Percentiles rank a stretch among this genome's conserved stretches.
These are phyloP conservation scores for Penicillium cosmopolitanum DNA, from an alignment of 495 filamentous ascomycete species.

Conservation along the genomic window DNA sequence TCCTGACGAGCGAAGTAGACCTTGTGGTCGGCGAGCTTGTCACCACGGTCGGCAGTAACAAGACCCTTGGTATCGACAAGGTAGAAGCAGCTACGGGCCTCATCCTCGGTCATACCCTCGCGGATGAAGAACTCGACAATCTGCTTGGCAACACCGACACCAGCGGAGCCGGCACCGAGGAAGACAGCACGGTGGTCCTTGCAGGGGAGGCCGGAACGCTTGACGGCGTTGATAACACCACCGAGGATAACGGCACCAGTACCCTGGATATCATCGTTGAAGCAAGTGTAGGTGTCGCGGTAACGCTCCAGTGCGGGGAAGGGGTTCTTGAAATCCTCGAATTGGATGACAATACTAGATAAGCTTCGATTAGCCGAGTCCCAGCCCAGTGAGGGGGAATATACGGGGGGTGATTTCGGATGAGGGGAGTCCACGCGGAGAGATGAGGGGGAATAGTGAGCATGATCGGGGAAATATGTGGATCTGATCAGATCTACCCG, in stretches of 20 bases:
- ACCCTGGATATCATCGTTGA: conserved; percentile 99
- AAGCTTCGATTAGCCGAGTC: conserved; percentile 10
- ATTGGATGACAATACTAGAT: conserved; percentile 87
- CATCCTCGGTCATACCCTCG: conserved; percentile 89
- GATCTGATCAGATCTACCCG: conserved; percentile 19
- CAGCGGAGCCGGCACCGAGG: conserved; percentile 92
- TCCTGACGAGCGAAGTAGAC: conserved; percentile 93
- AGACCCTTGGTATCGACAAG: conserved; percentile 97
- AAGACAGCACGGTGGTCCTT: conserved; percentile 95
- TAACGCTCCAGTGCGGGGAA: conserved; percentile 94
- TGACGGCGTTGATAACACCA: conserved; percentile 94
- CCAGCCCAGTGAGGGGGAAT: background rate
- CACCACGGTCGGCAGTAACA: conserved; percentile 90
- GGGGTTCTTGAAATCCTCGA: conserved; percentile 98
- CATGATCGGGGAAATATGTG: background rate
- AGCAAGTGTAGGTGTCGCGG: conserved; percentile 84
- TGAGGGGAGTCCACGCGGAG: conserved; percentile 12
- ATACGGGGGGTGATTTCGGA: background rate
- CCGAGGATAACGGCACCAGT: conserved; percentile 94
- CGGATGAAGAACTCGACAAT: conserved; percentile 94
- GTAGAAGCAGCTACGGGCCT: conserved; percentile 90
- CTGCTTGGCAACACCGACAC: conserved; percentile 96
- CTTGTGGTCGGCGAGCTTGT: conserved; percentile 95
- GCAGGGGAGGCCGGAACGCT: conserved; percentile 80
- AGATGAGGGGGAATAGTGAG: conserved; percentile 11